Evolutionary conservation across 305 asterid genomes (phyloP).

Genomic region (Solanum hybrid): DNA sequence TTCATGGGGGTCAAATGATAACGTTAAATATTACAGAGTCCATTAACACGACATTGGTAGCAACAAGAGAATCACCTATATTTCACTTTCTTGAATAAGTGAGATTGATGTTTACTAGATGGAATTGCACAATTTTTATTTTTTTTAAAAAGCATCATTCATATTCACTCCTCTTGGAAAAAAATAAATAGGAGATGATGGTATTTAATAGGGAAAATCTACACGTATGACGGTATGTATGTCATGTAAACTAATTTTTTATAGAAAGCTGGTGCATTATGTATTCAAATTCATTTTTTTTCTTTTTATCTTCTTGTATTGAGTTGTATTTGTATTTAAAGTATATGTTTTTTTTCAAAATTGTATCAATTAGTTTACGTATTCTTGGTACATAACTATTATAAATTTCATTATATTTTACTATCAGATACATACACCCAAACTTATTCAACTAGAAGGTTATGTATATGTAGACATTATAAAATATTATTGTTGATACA

Average conservation of each 20-base stretch:
- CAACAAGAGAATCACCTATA: too few relatives aligned
- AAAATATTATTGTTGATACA: too few relatives aligned
- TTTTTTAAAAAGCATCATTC: too few relatives aligned
- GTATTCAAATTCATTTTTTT: neutral
- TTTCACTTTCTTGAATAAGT: too few relatives aligned
- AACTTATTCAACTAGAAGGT: too few relatives aligned
- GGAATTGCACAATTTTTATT: too few relatives aligned
- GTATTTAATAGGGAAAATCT: neutral
- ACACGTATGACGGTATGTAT: neutral
- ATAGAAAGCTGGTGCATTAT: neutral
- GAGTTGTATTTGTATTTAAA: neutral
- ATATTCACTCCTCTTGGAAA: neutral
- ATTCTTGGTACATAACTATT: neutral
- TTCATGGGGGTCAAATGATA: neutral
- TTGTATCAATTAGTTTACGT: neutral
- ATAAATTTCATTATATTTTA: too few relatives aligned
- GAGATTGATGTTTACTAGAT: too few relatives aligned
- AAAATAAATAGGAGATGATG: neutral
- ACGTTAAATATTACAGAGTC: too few relatives aligned
- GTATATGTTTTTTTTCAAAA: neutral
- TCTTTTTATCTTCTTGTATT: neutral
- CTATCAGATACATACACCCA: neutral
- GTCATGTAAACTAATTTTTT: neutral
- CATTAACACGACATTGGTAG: too few relatives aligned
- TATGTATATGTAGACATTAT: too few relatives aligned